Evolutionary conservation across 371 early-diverging fungal species (phyloP).

Genomic region (Mucor lusitanicus): DNA sequence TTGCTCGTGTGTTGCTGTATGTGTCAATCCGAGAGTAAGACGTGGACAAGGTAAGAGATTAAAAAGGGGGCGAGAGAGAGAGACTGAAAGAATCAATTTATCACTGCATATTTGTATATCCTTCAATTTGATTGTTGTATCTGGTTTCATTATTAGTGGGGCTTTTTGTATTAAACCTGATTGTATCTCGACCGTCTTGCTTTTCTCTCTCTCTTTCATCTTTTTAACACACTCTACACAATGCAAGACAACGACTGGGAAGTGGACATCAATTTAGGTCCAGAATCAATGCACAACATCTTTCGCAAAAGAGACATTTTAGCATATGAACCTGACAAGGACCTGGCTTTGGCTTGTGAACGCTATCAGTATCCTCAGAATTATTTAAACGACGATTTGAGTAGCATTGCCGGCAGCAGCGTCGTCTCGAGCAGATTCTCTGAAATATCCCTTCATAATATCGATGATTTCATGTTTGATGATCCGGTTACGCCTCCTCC

Average conservation of each 20-base stretch:
- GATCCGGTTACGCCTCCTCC: neutral
- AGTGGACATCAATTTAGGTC: conserved; percentile 12
- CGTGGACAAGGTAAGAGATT: neutral
- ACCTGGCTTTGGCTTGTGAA: conserved; percentile 30
- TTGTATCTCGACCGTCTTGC: neutral
- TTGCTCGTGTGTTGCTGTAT: neutral
- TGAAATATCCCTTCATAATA: conserved; percentile 9
- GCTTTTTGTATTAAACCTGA: neutral
- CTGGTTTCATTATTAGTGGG: neutral
- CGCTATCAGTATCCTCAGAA: conserved; percentile 10
- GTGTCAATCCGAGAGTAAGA: neutral
- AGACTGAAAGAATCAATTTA: neutral
- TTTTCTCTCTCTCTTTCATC: neutral
- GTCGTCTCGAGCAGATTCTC: conserved; percentile 3
- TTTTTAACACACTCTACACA: neutral
- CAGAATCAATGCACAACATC: neutral
- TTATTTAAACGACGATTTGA: conserved; percentile 26
- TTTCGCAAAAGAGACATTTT: conserved; percentile 17
- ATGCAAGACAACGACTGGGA: conserved; percentile 28
- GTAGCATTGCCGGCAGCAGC: conserved; percentile 24
- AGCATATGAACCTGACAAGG: conserved; percentile 27
- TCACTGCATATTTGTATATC: neutral
- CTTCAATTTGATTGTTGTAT: neutral
- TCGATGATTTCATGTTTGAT: conserved; percentile 38
- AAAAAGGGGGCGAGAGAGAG: neutral